Evolutionary conservation across 768 basidiomycete species (phyloP), one percentile per base, ranked within the genome.

Genomic region (Tylopilus subfusipes): DNA sequence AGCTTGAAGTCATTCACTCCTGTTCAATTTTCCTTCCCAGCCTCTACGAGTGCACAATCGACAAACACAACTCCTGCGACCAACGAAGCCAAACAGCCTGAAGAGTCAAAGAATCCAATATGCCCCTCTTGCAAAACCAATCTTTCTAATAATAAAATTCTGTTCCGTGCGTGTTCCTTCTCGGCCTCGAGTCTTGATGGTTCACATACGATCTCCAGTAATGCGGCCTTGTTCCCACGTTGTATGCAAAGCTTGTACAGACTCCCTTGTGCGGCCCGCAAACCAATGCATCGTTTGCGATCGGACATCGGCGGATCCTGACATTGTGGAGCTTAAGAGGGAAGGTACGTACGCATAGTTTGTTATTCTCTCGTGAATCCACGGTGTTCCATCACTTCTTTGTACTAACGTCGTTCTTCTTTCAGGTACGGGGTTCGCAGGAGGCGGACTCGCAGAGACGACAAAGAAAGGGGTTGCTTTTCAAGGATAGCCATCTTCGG

Each of bases 361-460:
- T 18, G 6, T 27, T 18, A 16, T 27, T 24, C 29, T 24, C 25
- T 46, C 11, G 25, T 30, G 13, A 42, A 11, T 29, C 6, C 25
- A 16, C 9, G 29, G 21, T 34, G 12, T 30, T 42, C 12, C 12
- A 5, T 25, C 24, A 21, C 49, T 33, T 22, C 5, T 42, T 38
- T 36, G 18, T 24, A 14, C 42, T 58, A 22, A 65, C 48, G 19
- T 51, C 24, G 16, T 31, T 42, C 21, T 42, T 45, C 42, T 36
- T 46, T 27, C 52, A 93, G 90, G 92, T 24, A 98, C 95, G 11
- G 94, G 95, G 0, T 98, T 90, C 65, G 93, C 95, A 9, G 89
- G 90, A 50, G 94, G 95, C n/a, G 95, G 95, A 7, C 71, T 93
- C 60, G 92, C 93, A n/a, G 92, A 96, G 72, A 88, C 89, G 0